Evolutionary conservation across 306 rosid species (phyloP), one percentile per base, ranked within the genome.

Genomic region (Medicago ruthenica): DNA sequence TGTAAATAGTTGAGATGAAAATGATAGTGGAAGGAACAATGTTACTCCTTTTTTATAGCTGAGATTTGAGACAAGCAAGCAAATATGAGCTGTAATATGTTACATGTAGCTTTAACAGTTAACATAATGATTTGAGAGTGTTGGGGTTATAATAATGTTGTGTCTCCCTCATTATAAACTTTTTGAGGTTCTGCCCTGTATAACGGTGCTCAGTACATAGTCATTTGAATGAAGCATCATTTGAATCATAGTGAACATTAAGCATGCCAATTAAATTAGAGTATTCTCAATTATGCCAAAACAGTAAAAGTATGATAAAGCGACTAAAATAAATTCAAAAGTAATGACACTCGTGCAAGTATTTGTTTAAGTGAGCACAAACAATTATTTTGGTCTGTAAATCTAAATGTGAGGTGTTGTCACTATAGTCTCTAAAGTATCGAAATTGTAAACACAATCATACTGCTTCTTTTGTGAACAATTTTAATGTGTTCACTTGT

Each of bases 51-150:
- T 75, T 78, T 75, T 82, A 85, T 85, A 82, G 67, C 45, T 40
- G 45, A n/a, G 47, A 74, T 71, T 67, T 70, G 44, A 66, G 74
- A 75, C 51, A 27, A 57, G 57, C 60, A 77, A 75, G 84, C 61
- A 63, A 78, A 65, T 42, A 50, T 75, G 67, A 75, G 73, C 72
- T 71, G 75, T 76, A 71, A 66, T 24, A 22, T 58, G 64, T 58
- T 21, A 22, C 37, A 34, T 71, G 86, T 24, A 79, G 84, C 84
- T 85, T 82, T 75, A 51, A 18, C 9, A 57, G 57, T 71, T 67
- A 82, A 54, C 86, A 85, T 18, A 79, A 82, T 85, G 88, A 85
- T 85, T 82, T 79, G 44, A 82, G 75, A 66, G 86, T 79, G 88
- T 75, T 75, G 77, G 68, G 77, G 67, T 4, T 27, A 58, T 58